Base-by-base conservation (phyloP, 805 yeast genomes). In the Ogataea philodendri region DNA sequence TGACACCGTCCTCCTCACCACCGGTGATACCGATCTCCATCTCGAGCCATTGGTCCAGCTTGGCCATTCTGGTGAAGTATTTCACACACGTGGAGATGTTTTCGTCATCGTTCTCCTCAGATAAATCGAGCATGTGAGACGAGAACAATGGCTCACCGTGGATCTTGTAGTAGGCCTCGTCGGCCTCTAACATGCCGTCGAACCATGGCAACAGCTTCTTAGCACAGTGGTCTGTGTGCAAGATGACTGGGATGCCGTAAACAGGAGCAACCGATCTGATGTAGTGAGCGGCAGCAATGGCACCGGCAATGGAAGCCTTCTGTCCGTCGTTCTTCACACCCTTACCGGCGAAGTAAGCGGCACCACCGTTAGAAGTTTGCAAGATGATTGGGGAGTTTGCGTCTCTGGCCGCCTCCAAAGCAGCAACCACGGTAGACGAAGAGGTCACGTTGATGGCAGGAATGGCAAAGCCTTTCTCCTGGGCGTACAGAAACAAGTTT, bases 21-120 rank as follows among this genome's bases (percentile, higher is more conserved):
- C 98, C 98, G 66, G 98, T 93, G 81, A 93, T 93, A 81, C 98
- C 98, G 65, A 93, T 93, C 78, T 93, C 98, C 98, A 93, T 93
- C 79, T 93, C 98, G 65, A 93, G 80, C 93, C 93, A 93, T 76
- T 90, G 97, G 72, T 78, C 75, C 79, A 90, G 75, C 73, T 84
- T 87, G 66, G 94, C 71, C 81, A 86, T 87, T 72, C 95, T 86
- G 67, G 74, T 75, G 74, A 93, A 90, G 81, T 93, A 93, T 72
- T 86, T 82, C 69, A 70, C 95, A 78, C 97, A 89, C 51, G 85
- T 83, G 48, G 78, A 81, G 57, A 93, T 90, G 84, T 93, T 93
- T 74, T 84, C 94, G 50, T 87, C 95, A 67, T 93, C 97, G 48
- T 84, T 54, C 76, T 93, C 97, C 74, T 93, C 98, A 41, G 96